Base-by-base conservation (phyloP, 2,329 filamentous ascomycete species). In the Cercospora sojina region DNA sequence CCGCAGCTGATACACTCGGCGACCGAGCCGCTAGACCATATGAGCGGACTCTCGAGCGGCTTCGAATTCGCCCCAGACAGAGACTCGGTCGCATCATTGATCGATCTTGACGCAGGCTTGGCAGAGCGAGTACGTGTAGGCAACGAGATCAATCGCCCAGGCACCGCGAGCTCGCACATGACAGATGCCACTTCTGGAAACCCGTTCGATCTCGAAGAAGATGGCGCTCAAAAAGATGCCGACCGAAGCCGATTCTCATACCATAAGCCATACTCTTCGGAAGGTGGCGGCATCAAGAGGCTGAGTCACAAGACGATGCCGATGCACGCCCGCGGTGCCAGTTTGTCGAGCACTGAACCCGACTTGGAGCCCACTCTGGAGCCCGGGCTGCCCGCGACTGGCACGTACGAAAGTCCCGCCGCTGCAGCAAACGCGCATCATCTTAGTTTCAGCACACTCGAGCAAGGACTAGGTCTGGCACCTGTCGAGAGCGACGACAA, bases 131-230 rank as follows among this genome's bases (percentile, higher is more conserved):
- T 57, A 23, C 59, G 65, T 18, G 58, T 66, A 53, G 65, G 73
- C 9, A 74, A 78, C 56, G 77, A 80, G 38, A 77, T 80, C n/a
- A 47, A 65, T 8, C 79, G 82, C 5, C 81, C 82, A 3, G 79
- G 79, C 0, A 82, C 81, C 0, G 78, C 81, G 4, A 77, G 75
- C 55, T 82, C 78, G 0, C 74, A 78, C 70, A 64, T 77, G 56
- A 80, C 77, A 18, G 79, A 82, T 60, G 75, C 77, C 20, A 78
- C 79, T 43, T 80, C 77, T 61, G 80, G 81, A 4, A 81, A 83
- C 64, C 82, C 82, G 0, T 84, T 84, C 69, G 82, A 83, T 70
- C 78, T 84, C 6, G 82, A 83, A 69, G 81, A 83, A 12, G 71
- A 75, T 23, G 66, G 70, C n/a, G 67, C 70, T 16, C 73, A 74